phyloP scores from a whole-genome alignment of 768 basidiomycete genomes.

The Naganishia kalamii region DNA sequence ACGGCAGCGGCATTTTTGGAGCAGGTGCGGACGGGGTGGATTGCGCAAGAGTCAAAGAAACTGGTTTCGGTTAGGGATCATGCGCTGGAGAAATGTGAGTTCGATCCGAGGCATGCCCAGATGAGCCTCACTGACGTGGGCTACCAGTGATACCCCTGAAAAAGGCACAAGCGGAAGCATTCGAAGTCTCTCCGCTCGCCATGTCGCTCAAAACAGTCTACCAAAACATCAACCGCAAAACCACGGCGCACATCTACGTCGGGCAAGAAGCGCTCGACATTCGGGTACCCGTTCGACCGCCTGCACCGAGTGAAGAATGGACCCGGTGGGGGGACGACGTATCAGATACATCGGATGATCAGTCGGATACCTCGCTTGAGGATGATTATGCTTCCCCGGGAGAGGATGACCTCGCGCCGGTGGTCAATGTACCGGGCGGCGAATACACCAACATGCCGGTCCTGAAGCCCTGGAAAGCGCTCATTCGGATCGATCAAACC shows the following conservation, averaged over 20 bases:
- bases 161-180: slow-evolving; percentile 51
- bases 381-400: slow-evolving; percentile 25
- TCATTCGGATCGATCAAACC: slow-evolving; percentile 53
- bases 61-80: slow-evolving; percentile 67
- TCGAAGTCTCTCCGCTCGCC: slow-evolving; percentile 65
- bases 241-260: slow-evolving; percentile 71
- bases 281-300: slow-evolving; percentile 75
- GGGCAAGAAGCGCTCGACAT: slow-evolving; percentile 74
- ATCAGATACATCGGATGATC: slow-evolving; percentile 25
- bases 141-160: slow-evolving; percentile 38
- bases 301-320: slow-evolving; percentile 35
- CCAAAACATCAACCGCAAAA: slow-evolving; percentile 66
- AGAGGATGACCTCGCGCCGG: slow-evolving; percentile 9
- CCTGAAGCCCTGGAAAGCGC: slow-evolving; percentile 84
- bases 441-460: slow-evolving; percentile 32
- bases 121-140: background rate
- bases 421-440: background rate
- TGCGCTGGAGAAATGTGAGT: slow-evolving; percentile 50
- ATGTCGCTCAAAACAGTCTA: slow-evolving; percentile 72
- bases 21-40: slow-evolving; percentile 77
- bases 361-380: slow-evolving; percentile 23
- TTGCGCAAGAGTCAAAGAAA: slow-evolving; percentile 70
- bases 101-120: background rate
- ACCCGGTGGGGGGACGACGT: slow-evolving; percentile 38
- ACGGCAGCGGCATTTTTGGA: slow-evolving; percentile 89